Conservation (phyloP, 2,329 filamentous ascomycete genomes). For the Tolypocladium tundrense region DNA sequence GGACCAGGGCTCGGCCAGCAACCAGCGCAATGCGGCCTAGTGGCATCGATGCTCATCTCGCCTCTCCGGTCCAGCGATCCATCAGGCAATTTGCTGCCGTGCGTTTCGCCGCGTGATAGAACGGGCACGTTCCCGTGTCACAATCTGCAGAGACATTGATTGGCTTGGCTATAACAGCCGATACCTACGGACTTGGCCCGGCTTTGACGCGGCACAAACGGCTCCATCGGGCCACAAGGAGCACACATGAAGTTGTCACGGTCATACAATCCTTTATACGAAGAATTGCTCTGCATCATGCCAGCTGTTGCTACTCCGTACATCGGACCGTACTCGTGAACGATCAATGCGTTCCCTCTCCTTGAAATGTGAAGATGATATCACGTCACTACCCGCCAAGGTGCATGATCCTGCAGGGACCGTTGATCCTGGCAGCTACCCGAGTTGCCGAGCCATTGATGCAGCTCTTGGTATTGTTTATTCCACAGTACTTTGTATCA, state of each 20-base stretch:
- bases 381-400: background rate
- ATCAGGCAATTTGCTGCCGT: background rate
- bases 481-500: no score
- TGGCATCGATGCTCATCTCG: background rate
- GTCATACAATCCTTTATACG: no score
- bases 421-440: background rate
- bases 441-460: background rate
- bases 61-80: background rate
- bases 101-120: background rate
- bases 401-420: background rate
- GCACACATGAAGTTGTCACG: no score
- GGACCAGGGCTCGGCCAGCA: background rate
- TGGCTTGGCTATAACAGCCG: background rate
- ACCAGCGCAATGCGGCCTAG: background rate
- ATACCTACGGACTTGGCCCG: background rate
- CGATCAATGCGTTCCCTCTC: no score
- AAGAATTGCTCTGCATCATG: no score
- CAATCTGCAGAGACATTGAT: background rate
- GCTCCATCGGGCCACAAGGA: no score
- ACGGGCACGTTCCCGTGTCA: background rate
- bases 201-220: background rate
- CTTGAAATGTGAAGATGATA: no score
- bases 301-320: no score
- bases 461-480: background rate
- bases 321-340: no score